Evolutionary conservation across 2,329 filamentous ascomycete species (phyloP), one percentile per base, ranked within the genome.

Genomic region (Didymella lethalis): DNA sequence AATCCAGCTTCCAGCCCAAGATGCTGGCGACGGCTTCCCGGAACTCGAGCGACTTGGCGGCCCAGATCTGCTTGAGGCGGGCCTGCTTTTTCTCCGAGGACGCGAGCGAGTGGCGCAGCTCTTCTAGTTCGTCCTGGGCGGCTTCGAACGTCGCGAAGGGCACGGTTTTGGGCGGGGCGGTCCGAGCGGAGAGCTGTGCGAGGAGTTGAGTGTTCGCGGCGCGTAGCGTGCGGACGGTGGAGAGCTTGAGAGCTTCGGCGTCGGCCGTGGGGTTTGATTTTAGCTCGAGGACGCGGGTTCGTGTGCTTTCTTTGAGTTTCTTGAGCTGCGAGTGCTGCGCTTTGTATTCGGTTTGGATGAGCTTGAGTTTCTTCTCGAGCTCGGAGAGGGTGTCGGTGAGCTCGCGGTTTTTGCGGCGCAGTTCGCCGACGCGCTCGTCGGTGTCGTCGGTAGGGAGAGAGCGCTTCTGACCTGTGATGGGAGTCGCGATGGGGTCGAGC

Each of bases 1-100:
- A 98, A 31, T 95, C 93, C 12, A 98, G 87, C 52, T 94, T 94
- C 90, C 93, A 99, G 0, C 95, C 95, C 0, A 99, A 84, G 0
- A 97, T 90, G 20, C 89, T 92, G 63, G 93, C 93, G 58, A 99
- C 93, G 31, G 93, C 92, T 79, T 98, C 93, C 48, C 96, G 92
- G 80, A 99, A 98, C 79, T 99, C 95, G 69, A 90, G 88, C 1
- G 91, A 93, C 77, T 98, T 99, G 66, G 90, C 86, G 0, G 87
- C 87, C 90, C 92, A 99, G 57, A 98, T 95, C 72, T 97, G 91
- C 69, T 96, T 96, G 12, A 98, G 87, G 2, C 95, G 90, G 23
- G 88, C 84, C 63, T 91, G 90, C 46, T 91, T 89, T 78, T 97
- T 99, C 65, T 95, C 90, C 38, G 84, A 84, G 23, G 87, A 87